phyloP scores from a whole-genome alignment of 257 asterid genomes.

The Anisodus tanguticus region DNA sequence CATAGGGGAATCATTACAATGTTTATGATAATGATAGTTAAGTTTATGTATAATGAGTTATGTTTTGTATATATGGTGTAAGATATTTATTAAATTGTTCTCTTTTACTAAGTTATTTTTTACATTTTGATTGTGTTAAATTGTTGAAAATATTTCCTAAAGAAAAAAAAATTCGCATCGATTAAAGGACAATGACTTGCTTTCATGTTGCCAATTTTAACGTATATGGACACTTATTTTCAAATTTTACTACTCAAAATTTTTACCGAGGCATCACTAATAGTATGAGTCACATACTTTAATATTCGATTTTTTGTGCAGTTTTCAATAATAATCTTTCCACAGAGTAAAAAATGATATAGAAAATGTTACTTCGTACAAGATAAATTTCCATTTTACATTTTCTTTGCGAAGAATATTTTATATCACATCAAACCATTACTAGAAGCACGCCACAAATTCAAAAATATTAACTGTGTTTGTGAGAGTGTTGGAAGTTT shows the following conservation, averaged over 20 bases:
- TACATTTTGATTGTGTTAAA: background rate
- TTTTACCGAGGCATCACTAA: background rate
- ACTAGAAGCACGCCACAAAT: background rate
- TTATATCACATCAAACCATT: background rate
- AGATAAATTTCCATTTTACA: background rate
- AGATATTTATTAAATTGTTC: background rate
- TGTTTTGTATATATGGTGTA: background rate
- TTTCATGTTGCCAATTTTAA: background rate
- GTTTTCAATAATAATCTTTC: no score
- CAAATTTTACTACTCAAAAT: background rate
- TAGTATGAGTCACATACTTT: background rate
- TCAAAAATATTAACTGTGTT: no score
- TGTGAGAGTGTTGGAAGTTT: no score
- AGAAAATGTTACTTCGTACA: background rate
- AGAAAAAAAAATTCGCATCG: background rate
- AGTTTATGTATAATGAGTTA: background rate
- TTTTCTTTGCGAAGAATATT: background rate
- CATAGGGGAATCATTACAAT: conserved; percentile 19
- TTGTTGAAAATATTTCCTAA: background rate
- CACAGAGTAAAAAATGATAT: background rate
- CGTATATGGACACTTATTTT: background rate
- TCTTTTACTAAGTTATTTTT: background rate
- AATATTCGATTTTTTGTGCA: background rate
- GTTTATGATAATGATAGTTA: background rate
- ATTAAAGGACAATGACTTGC: background rate